A percentile compares a stretch with the other conserved stretches of the same genome.
These are phyloP conservation scores for Populus simonii DNA, from an alignment of 345 rosid genomes.

Conservation along the genomic window DNA sequence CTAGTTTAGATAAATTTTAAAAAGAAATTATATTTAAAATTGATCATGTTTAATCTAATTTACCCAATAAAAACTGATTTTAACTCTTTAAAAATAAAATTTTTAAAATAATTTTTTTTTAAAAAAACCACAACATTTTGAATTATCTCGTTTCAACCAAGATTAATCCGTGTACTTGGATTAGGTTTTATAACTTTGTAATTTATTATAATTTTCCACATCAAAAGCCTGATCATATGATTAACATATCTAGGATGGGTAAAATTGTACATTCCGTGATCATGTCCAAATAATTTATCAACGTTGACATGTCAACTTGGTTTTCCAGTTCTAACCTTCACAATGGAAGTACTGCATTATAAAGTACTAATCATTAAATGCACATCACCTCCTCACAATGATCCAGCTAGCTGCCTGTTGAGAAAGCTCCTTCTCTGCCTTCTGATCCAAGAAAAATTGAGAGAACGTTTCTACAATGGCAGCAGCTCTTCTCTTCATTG, in stretches of 20 bases:
- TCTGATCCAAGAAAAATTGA: constrained; percentile 18
- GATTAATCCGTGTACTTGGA: too few relatives aligned
- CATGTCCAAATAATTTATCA: constrained; percentile 8
- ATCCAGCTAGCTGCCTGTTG: constrained; percentile 21
- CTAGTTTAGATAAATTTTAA: too few relatives aligned
- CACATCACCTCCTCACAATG: constrained; percentile 3
- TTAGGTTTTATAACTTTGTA: too few relatives aligned
- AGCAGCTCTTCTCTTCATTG: constrained; percentile 27
- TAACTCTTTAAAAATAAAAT: too few relatives aligned
- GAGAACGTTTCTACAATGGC: constrained; percentile 37
- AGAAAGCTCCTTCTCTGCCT: constrained; percentile 4
- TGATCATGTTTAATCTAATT: too few relatives aligned
- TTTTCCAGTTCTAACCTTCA: constrained; percentile 22
- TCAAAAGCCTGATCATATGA: too few relatives aligned
- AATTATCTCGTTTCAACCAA: too few relatives aligned
- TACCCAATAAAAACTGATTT: too few relatives aligned
- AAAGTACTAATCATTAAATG: constrained; percentile 26
- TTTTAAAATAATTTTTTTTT: too few relatives aligned
- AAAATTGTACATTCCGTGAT: background rate
- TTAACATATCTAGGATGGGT: background rate
- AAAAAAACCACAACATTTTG: too few relatives aligned
- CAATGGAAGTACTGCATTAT: background rate
- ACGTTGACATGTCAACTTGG: constrained; percentile 5
- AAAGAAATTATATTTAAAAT: too few relatives aligned
- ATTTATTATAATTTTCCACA: too few relatives aligned